A percentile compares a stretch with the other conserved stretches of the same genome.
These are phyloP conservation scores for Prunus davidiana DNA, from an alignment of 306 rosid genomes.

Conservation along the genomic window DNA sequence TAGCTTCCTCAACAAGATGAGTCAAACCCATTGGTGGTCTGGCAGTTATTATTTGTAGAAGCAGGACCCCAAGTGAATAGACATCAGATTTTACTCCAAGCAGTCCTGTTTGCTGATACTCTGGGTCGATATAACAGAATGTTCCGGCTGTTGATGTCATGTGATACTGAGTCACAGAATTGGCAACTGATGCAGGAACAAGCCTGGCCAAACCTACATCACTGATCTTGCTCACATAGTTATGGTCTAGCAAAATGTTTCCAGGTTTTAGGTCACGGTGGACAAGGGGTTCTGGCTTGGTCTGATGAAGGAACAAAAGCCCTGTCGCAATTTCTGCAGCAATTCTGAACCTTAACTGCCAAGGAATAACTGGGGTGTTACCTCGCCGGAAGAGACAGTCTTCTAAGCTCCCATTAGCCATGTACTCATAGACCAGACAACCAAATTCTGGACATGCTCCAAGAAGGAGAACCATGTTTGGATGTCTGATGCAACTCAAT, in stretches of 20 bases:
- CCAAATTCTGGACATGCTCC: slow-evolving; percentile 89
- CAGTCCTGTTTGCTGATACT: slow-evolving; percentile 87
- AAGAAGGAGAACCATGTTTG: slow-evolving; percentile 90
- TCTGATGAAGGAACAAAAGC: slow-evolving; percentile 75
- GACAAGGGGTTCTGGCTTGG: slow-evolving; percentile 88
- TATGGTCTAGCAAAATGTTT: slow-evolving; percentile 80
- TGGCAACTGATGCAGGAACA: slow-evolving; percentile 76
- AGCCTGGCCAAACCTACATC: slow-evolving; percentile 92
- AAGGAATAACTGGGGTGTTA: slow-evolving; percentile 47
- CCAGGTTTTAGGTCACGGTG: slow-evolving; percentile 90
- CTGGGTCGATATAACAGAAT: slow-evolving; percentile 90
- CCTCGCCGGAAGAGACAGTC: slow-evolving; percentile 67
- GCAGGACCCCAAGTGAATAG: slow-evolving; percentile 78
- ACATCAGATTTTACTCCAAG: slow-evolving; percentile 77
- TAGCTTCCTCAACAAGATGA: slow-evolving; percentile 56
- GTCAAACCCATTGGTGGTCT: slow-evolving; percentile 83
- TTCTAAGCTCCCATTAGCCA: slow-evolving; percentile 89
- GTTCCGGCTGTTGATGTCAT: slow-evolving; percentile 94
- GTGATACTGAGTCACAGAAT: slow-evolving; percentile 66
- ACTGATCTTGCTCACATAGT: slow-evolving; percentile 85
- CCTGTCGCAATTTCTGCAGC: slow-evolving; percentile 85
- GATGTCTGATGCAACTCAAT: slow-evolving; percentile 76
- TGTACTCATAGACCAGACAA: slow-evolving; percentile 80
- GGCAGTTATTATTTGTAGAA: slow-evolving; percentile 66
- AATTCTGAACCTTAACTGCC: slow-evolving; percentile 79